Base-by-base conservation (phyloP, 1,284 basidiomycete species). In the Naganishia liquefaciens region DNA sequence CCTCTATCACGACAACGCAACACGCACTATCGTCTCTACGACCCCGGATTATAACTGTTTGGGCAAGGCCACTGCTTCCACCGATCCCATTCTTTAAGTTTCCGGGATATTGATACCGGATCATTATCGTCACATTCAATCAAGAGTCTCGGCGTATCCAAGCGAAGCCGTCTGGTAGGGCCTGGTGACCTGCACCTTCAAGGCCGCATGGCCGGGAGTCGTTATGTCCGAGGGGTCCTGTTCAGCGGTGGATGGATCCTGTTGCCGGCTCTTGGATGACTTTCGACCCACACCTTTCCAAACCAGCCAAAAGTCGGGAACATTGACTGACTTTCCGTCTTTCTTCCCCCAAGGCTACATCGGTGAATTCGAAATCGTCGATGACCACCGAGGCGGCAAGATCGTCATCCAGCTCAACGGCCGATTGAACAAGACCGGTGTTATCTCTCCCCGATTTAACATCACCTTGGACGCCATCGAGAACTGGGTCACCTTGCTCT, bases 321-420 rank as follows among this genome's bases (percentile, higher is more conserved):
- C 9, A 42, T 19, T 43, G 33, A 46, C 57, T 60, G 57, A 60
- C 46, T 39, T 46, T 37, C 33, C 33, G 33, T 37, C 33, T 37
- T 10, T 23, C 61, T 54, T 40, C 53, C 51, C 17, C 53, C 13
- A 19, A 97, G 94, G 93, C 69, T 98, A 98, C 86, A 97, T 98
- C 71, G 93, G 93, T 76, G 95, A 99, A 84, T 99, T 99, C 78
- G 95, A 98, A 82, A 91, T 97, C 81, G 89, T 99, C 78, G 96
- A 99, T 78, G 96, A 99, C 84, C 96, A 99, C 82, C 93, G 96
- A 70, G 89, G 93, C 19, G 93, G 93, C 78, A 99, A 99, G 84
- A 91, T 99, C 72, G 94, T 99, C 74, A 87, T 99, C 73, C 93
- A 99, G 82, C 88, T 99, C 69, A 98, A 97, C 80, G 96, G 96